Percentiles rank a stretch among this genome's conserved stretches.
Evolutionary conservation across 495 filamentous ascomycete genomes (phyloP).

Genomic region (Penicillium robsamsonii): DNA sequence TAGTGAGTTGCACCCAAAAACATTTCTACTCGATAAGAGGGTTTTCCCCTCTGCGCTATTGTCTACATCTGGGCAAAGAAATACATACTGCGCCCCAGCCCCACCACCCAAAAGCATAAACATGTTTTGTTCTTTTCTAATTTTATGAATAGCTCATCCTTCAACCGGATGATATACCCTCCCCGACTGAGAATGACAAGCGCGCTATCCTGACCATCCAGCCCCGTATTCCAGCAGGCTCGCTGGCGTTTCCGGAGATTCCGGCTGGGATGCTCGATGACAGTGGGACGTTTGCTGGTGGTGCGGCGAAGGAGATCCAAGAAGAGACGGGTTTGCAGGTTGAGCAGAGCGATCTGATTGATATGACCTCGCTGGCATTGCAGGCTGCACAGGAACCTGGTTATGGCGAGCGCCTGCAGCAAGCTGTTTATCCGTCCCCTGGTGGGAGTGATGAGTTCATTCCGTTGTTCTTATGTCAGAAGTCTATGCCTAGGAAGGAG

Average conservation of each 20-base stretch:
- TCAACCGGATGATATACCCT: conserved; percentile 62
- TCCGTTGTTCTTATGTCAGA: conserved; percentile 72
- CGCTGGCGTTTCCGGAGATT: conserved; percentile 72
- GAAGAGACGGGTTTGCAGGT: conserved; percentile 75
- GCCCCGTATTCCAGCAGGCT: conserved; percentile 76
- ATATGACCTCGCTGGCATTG: conserved; percentile 64
- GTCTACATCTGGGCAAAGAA: neutral
- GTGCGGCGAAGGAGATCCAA: conserved; percentile 76
- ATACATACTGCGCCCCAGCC: neutral
- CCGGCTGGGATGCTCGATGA: conserved; percentile 91
- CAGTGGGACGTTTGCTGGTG: conserved; percentile 68
- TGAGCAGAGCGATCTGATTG: conserved; percentile 55
- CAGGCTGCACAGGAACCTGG: conserved; percentile 24
- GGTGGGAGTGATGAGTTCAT: conserved; percentile 87
- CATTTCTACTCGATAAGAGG: neutral
- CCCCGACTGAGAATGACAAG: conserved; percentile 47
- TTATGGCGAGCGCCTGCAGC: conserved; percentile 50
- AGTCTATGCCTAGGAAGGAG: conserved; percentile 58
- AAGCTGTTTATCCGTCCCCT: conserved; percentile 69
- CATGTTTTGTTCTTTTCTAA: neutral
- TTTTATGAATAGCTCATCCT: conserved; percentile 53
- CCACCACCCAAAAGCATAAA: neutral
- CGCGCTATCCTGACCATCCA: conserved; percentile 79
- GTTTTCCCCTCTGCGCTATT: neutral
- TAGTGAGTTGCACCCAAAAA: conserved; percentile 46